Evolutionary conservation across 2,329 filamentous ascomycete genomes (phyloP), one percentile per base, ranked within the genome.

Genomic region (Blumeriella jaapii): DNA sequence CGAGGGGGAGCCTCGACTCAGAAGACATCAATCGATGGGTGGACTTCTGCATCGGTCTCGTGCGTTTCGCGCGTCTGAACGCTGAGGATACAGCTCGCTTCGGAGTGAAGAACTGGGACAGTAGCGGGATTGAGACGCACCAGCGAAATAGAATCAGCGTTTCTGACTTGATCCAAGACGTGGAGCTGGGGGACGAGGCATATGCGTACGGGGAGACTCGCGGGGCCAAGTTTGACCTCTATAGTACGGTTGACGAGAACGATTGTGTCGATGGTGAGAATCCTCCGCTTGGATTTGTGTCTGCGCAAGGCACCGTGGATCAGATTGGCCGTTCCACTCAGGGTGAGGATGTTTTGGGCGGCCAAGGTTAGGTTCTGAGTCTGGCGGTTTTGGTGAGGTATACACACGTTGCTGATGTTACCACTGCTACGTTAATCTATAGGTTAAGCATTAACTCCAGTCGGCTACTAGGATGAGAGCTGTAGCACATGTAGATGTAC

Each of bases 11-110:
- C 3, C 41, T 52, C 2, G 25, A 41, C 13, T 7, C 25, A n/a
- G 22, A 32, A 4, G 40, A 50, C 25, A 39, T 52, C 10, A 24
- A 14, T 10, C 27, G 40, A 9, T 52, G 46, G 48, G 40, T 49
- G 4, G 45, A 51, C 7, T 51, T 52, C 29, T 51, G 48, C 25
- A 24, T 48, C 10, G 38, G 33, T 11, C 32, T 53, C 7, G 39
- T 52, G 1, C 29, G 38, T 5, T 35, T 53, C 2, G 48, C 50
- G 1, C 27, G 42, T 11, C 35, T 34, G 13, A 46, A 48, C 34
- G 35, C 26, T 9, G 15, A 29, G 2, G 25, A 47, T 22, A 36
- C 40, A 16, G 27, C 31, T 5, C 14, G n/a, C 6, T 49, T 49
- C 12, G 34, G 29, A 17, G 30, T 46, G 1, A 33, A 39, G 15